Evolutionary conservation across 495 filamentous ascomycete species (phyloP).

Genomic region (Aspergillus asperescens): DNA sequence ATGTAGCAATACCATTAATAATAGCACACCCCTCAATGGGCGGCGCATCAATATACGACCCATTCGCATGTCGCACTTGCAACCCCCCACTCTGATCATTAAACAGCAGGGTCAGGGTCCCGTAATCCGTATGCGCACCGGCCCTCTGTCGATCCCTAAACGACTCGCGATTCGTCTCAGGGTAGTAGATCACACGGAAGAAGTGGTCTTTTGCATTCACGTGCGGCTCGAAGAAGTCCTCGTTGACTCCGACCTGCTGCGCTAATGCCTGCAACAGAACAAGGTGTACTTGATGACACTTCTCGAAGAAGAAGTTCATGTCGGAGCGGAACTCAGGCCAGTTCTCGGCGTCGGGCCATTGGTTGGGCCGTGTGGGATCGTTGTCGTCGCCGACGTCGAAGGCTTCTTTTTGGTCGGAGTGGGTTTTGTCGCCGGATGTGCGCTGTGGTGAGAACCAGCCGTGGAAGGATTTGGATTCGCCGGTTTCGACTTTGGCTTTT

Average conservation of each 20-base stretch:
- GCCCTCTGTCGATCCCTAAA: conserved; percentile 6
- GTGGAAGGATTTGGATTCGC: conserved; percentile 6
- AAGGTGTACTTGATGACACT: conserved; percentile 8
- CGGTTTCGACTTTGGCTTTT: conserved; percentile 4
- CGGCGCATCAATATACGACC: conserved; percentile 7
- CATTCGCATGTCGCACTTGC: conserved; percentile 4
- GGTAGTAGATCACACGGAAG: conserved; percentile 8
- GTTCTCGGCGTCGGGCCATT: conserved; percentile 2
- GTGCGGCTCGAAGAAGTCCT: conserved; percentile 1
- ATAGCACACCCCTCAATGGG: conserved; percentile 10
- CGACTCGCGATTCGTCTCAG: not conserved
- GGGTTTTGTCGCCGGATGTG: not conserved
- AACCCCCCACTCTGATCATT: conserved; percentile 7
- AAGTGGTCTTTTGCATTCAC: conserved; percentile 7
- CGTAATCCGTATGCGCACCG: conserved; percentile 11
- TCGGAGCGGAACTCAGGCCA: conserved; percentile 4
- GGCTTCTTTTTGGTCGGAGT: conserved; percentile 11
- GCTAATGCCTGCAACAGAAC: conserved; percentile 4
- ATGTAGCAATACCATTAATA: conserved; percentile 6
- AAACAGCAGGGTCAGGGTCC: conserved; percentile 8
- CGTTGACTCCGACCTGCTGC: conserved; percentile 5
- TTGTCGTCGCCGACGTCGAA: conserved; percentile 10
- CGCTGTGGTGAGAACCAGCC: conserved; percentile 7
- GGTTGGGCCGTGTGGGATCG: conserved; percentile 10
- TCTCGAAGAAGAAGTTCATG: conserved; percentile 12